Percentiles rank a stretch among this genome's conserved stretches.
Evolutionary conservation across 768 basidiomycete genomes (phyloP).

Genomic region (Myochromella boudieri): DNA sequence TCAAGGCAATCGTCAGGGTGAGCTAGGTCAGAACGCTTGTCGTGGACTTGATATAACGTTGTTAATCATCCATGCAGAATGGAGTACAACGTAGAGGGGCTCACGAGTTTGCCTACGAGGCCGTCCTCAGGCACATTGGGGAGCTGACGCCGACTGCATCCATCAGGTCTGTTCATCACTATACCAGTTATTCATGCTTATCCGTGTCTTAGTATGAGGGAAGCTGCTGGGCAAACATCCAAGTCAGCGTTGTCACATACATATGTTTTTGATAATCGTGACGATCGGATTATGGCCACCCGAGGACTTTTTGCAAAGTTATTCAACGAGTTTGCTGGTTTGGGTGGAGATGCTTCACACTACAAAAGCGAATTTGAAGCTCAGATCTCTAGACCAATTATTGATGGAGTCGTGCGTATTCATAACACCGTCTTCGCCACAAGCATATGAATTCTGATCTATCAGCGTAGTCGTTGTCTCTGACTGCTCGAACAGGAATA

Average conservation of each 20-base stretch:
- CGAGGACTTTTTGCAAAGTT: slow-evolving; percentile 63
- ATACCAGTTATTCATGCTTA: neutral
- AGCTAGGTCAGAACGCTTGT: slow-evolving; percentile 50
- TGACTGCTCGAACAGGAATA: slow-evolving; percentile 71
- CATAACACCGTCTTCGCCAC: neutral
- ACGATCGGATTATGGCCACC: slow-evolving; percentile 64
- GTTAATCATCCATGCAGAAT: slow-evolving; percentile 29
- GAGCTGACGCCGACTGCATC: slow-evolving; percentile 75
- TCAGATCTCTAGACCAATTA: slow-evolving; percentile 58
- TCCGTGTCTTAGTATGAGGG: slow-evolving; percentile 61
- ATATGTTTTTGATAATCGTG: slow-evolving; percentile 72
- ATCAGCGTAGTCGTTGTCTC: slow-evolving; percentile 64
- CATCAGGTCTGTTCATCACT: slow-evolving; percentile 56
- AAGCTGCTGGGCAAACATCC: slow-evolving; percentile 73
- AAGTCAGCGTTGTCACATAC: slow-evolving; percentile 87
- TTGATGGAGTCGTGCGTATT: slow-evolving; percentile 56
- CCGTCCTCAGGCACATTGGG: slow-evolving; percentile 72
- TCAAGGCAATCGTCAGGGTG: slow-evolving; percentile 73
- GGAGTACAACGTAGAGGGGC: slow-evolving; percentile 38
- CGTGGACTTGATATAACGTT: slow-evolving; percentile 18
- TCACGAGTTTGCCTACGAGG: slow-evolving; percentile 87
- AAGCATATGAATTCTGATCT: neutral
- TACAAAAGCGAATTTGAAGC: slow-evolving; percentile 72
- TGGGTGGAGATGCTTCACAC: slow-evolving; percentile 79
- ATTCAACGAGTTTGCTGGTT: slow-evolving; percentile 70